Percentiles rank a stretch among this genome's conserved stretches.
Evolutionary conservation across 768 basidiomycete genomes (phyloP).

Genomic region (Tylopilus subfusipes): DNA sequence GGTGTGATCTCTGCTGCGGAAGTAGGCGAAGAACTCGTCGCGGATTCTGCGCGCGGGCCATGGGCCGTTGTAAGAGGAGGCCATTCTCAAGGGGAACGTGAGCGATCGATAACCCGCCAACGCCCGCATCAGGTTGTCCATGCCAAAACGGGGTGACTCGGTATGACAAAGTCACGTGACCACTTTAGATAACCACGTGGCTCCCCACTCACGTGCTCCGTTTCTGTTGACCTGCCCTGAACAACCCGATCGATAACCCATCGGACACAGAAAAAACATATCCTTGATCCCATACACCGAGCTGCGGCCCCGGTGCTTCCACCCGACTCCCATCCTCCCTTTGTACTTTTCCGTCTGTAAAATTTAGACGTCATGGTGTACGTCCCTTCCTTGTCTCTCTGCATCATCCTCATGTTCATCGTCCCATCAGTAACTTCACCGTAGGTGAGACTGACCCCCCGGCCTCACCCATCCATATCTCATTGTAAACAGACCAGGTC

Average conservation of each 20-base stretch:
- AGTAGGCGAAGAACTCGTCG: slow-evolving; percentile 89
- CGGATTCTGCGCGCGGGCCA: slow-evolving; percentile 87
- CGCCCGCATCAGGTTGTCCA: not conserved
- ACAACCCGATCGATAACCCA: slow-evolving; percentile 45
- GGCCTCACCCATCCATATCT: not conserved
- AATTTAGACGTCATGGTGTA: slow-evolving; percentile 77
- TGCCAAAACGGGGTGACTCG: slow-evolving; percentile 9
- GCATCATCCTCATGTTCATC: slow-evolving; percentile 28
- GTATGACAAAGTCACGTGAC: slow-evolving; percentile 12
- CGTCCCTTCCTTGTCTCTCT: slow-evolving; percentile 33
- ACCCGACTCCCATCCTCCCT: too few species aligned
- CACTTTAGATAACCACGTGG: slow-evolving; percentile 14
- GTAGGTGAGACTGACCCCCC: slow-evolving; percentile 53
- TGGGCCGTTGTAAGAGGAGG: slow-evolving; percentile 34
- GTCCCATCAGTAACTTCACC: slow-evolving; percentile 74
- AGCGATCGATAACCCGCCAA: slow-evolving; percentile 23
- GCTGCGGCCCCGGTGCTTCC: slow-evolving; percentile 28
- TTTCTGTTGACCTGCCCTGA: slow-evolving; percentile 38
- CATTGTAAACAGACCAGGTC: slow-evolving; percentile 64
- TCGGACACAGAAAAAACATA: slow-evolving; percentile 7
- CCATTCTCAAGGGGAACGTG: slow-evolving; percentile 20
- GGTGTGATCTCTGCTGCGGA: slow-evolving; percentile 73
- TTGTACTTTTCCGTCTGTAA: slow-evolving; percentile 31
- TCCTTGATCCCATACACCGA: slow-evolving; percentile 16
- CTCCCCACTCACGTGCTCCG: slow-evolving; percentile 5